These are phyloP conservation scores for Stylosanthes scabra DNA, from an alignment of 331 rosid species.

Conservation along the genomic window DNA sequence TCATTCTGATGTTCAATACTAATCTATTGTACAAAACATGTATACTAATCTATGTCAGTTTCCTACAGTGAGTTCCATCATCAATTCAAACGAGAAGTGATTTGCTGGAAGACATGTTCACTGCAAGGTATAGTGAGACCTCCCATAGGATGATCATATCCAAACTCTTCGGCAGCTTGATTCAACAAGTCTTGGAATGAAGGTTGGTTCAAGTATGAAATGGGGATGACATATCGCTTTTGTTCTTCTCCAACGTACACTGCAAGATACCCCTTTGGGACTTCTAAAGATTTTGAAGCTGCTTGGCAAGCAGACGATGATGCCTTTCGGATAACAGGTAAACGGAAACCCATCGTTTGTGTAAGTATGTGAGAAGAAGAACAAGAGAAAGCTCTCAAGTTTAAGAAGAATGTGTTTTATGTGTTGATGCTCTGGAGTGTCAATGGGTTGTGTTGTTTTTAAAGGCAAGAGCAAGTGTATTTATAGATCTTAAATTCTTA, in stretches of 20 bases:
- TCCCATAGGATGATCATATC: constrained; percentile 40
- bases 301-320: neutral
- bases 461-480: constrained; percentile 19
- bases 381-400: neutral
- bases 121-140: constrained; percentile 44
- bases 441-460: constrained; percentile 19
- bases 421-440: neutral
- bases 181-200: constrained; percentile 46
- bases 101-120: constrained; percentile 25
- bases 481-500: constrained; percentile 34
- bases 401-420: neutral
- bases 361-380: neutral
- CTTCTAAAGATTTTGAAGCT: constrained; percentile 8
- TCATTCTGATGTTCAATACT: neutral
- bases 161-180: constrained; percentile 47
- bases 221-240: constrained; percentile 44
- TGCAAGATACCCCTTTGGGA: constrained; percentile 50
- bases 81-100: neutral
- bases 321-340: constrained; percentile 25
- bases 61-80: neutral
- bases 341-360: constrained; percentile 48
- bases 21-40: constrained; percentile 25
- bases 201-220: constrained; percentile 41
- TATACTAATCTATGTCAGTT: constrained; percentile 16
- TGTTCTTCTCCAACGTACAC: constrained; percentile 53